Evolutionary conservation across 768 basidiomycete species (phyloP), one percentile per base, ranked within the genome.

Genomic region (Hypsizygus marmoreus): DNA sequence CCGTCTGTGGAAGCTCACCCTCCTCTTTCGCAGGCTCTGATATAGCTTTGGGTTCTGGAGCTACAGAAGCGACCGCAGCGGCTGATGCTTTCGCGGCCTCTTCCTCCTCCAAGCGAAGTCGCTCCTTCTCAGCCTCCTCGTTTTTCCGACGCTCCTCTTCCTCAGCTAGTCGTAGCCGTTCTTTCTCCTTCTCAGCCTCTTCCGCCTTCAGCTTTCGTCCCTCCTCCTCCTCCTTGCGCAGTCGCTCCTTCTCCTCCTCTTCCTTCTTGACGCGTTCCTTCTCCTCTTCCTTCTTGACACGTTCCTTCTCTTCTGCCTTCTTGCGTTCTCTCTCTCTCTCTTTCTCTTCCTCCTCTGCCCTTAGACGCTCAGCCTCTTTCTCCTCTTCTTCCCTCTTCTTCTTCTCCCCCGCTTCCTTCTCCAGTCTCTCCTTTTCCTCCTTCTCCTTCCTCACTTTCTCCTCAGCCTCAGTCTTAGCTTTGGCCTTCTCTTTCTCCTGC

Each of bases 51-150:
- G 66, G 62, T 48, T 70, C 66, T 16, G 63, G 54, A 10, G 67
- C 61, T 35, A 72, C 70, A 9, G 58, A 61, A 11, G 59, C 67
- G 20, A 66, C 63, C 33, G 57, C 62, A 31, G 49, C 55, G 46
- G 70, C 73, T 30, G 73, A 57, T 31, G 72, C 74, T 45, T 73
- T 57, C 14, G 64, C 70, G 13, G 70, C 73, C 43, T 71, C 71
- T 51, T 72, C 62, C 51, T 66, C 66, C 58, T 63, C 65, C 40
- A 60, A 58, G 36, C 62, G 64, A 6, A 29, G 12, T 20, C 64
- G 56, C 56, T 68, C 65, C 56, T 79, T 79, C 16, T 78, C 76
- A 40, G 80, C 77, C 55, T 76, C 73, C 7, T 69, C 76, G 59
- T 75, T 74, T 30, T 80, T 72, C 47, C 79, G 73, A 51, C 66